Conservation (phyloP, 164 flowering plant genomes). For the Sedum album region DNA sequence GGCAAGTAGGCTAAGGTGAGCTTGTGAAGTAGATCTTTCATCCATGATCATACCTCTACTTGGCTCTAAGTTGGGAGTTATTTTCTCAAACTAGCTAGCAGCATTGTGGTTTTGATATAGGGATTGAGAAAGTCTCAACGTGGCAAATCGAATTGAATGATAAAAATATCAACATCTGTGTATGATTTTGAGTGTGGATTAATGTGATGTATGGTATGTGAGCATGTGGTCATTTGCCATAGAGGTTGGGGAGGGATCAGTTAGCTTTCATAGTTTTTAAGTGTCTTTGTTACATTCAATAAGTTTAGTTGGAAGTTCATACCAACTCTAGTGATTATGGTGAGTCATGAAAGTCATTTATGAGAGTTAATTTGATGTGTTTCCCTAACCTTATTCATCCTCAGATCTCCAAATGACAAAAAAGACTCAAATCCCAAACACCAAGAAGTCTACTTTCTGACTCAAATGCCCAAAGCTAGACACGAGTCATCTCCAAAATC, state of each 20-base stretch:
- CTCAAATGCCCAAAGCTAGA: too few relatives aligned
- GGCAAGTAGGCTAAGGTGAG: neutral
- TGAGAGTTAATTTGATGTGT: neutral
- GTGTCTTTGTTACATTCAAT: neutral
- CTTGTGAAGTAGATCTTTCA: neutral
- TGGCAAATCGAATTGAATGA: neutral
- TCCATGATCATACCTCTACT: neutral
- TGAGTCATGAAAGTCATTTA: neutral
- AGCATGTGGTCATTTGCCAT: neutral
- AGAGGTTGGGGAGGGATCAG: conserved; percentile 1
- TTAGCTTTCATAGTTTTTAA: neutral
- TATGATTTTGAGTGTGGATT: too few relatives aligned
- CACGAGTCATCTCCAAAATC: neutral
- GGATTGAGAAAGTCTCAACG: neutral
- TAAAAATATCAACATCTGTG: too few relatives aligned
- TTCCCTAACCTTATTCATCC: too few relatives aligned
- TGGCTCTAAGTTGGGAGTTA: neutral
- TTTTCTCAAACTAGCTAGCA: neutral
- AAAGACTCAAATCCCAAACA: too few relatives aligned
- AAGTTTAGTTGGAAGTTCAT: neutral
- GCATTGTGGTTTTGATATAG: neutral
- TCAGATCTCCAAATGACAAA: too few relatives aligned
- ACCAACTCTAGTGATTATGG: neutral
- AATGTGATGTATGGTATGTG: neutral
- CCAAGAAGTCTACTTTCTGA: too few relatives aligned